Evolutionary conservation across 108 stramenopile species (phyloP), one percentile per base, ranked within the genome.

Genomic region (Cyclotella sp.): DNA sequence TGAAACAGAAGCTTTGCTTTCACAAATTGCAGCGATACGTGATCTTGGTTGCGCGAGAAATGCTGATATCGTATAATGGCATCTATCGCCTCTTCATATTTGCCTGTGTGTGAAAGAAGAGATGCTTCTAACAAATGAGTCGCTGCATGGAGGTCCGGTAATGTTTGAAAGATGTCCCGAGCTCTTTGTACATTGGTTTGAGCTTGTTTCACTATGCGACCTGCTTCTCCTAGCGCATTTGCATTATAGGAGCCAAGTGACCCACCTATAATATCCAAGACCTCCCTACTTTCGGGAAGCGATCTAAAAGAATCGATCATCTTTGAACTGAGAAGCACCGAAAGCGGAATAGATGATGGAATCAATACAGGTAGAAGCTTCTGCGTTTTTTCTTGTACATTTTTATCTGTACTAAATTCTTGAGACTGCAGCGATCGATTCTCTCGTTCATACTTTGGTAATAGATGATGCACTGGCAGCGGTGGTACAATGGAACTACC

Each of bases 111-210:
- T 44, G 61, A 40, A 12, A 21, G 26, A 11, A 80, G 29, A 26
- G 72, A 72, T 30, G 57, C 54, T 12, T 73, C 72, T 47, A 80
- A 21, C 18, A 80, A 46, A 54, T 61, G 63, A 0, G 72, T 73
- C 9, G 72, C 52, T 0, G 42, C 22, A 5, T 73, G 42, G 18
- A 73, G 40, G 26, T 80, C 72, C 9, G 59, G 60, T 5, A 69
- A 7, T 4, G 61, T 28, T 65, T 65, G 68, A 9, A 80, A 52
- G 11, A 80, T 73, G 12, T 80, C 79, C n/a, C 72, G 39, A n/a
- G 79, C 65, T 62, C 79, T 57, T 51, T 73, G 63, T 45, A 80
- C 16, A 16, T 73, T 73, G 41, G 53, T 8, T 24, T 58, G 49
- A 29, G 64, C 65, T 42, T 78, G 55, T 52, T 54, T 39, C 9